These are phyloP conservation scores for Kodamaea ohmeri DNA, from an alignment of 1,139 yeast genomes.

Conservation along the genomic window DNA sequence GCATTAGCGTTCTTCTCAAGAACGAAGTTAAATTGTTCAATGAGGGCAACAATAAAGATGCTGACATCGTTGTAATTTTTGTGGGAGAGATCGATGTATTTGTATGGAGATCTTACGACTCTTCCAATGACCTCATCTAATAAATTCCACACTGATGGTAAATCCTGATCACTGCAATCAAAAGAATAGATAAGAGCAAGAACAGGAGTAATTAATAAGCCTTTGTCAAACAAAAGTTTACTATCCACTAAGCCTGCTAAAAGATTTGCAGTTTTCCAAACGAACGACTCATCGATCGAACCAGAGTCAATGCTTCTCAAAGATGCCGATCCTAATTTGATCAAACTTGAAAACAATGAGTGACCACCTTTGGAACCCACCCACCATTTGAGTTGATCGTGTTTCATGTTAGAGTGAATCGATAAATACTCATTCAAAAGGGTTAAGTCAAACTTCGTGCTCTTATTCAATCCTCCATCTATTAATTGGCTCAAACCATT, in stretches of 20 bases:
- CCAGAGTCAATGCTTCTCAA: constrained; percentile 40
- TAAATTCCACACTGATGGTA: constrained; percentile 45
- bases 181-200: constrained; percentile 42
- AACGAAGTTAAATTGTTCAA: constrained; percentile 72
- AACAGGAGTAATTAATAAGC: constrained; percentile 44
- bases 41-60: constrained; percentile 61
- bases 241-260: constrained; percentile 24
- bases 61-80: constrained; percentile 44
- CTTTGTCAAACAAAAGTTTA: constrained; percentile 45
- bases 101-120: constrained; percentile 71
- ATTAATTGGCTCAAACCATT: constrained; percentile 21
- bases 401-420: constrained; percentile 37
- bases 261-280: constrained; percentile 24
- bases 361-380: constrained; percentile 49
- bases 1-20: constrained; percentile 11
- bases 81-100: constrained; percentile 69
- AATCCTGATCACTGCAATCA: constrained; percentile 7
- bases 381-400: constrained; percentile 56
- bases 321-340: constrained; percentile 45
- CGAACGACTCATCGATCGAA: constrained; percentile 17
- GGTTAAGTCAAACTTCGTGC: constrained; percentile 51
- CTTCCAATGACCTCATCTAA: constrained; percentile 75
- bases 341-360: constrained; percentile 59
- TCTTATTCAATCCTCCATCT: constrained; percentile 19
- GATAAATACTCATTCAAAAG: constrained; percentile 48